Evolutionary conservation across 1,284 basidiomycete species (phyloP), one percentile per base, ranked within the genome.

Genomic region (Vanrija humicola): DNA sequence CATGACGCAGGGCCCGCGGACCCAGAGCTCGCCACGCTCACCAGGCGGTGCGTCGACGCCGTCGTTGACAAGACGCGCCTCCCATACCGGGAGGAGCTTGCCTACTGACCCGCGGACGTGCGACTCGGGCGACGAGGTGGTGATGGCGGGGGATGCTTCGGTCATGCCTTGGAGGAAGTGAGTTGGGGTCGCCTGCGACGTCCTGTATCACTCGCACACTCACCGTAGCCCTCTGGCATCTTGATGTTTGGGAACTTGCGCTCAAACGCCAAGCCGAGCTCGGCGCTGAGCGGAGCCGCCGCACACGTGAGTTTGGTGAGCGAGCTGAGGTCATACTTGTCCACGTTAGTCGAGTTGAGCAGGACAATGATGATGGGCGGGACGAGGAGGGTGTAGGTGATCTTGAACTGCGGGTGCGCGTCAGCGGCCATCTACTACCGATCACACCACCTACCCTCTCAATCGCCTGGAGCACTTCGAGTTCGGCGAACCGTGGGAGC

Each of bases 1-100:
- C 88, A 91, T 91, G 51, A 92, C 79, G 3, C 79, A 84, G 0
- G 87, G 86, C 0, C 90, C 89, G 48, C 84, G 80, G 5, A 91
- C 61, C 86, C 88, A 90, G 14, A 95, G 68, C 72, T 95, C 91
- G 3, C 92, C 91, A 0, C 82, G 75, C 57, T 84, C 76, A 16
- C 81, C 82, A 4, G 76, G 78, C n/a, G 80, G 81, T 8, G 84
- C 53, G 14, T 71, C 65, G 48, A 74, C 72, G 16, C 67, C 65
- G 6, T 72, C 66, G 55, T 71, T 65, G 8, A 95, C 84, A 8
- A 97, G 73, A 7, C 89, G 82, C 0, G 86, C 84, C 69, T 92
- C 83, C 29, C 91, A 81, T 59, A 89, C 89, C 0, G 93, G 86
- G 8, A 94, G 69, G 1, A 94, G 77, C 1, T 80, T 72, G 0